Base-by-base conservation (phyloP, 352 stramenopile species). In the Globisporangium heterothallicum region DNA sequence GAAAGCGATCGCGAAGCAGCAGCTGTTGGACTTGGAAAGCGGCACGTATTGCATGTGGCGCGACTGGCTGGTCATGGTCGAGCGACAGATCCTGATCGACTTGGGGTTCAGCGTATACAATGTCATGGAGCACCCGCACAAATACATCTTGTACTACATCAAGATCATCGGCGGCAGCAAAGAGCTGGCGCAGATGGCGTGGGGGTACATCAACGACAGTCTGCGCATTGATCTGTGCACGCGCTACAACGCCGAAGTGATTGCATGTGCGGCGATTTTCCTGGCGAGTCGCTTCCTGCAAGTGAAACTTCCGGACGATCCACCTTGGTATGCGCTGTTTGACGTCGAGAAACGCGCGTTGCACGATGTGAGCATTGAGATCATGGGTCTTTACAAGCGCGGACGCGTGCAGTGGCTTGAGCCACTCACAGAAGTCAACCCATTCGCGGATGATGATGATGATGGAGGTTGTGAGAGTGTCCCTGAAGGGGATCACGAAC, bases 111-210 rank as follows among this genome's bases (percentile, higher is more conserved):
- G 83, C 41, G 68, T 97, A 49, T 96, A 97, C 68, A 92, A 79
- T 47, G 85, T 96, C 59, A 91, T 86, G 55, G 86, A 97, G 58
- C 90, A 97, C 57, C 86, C 88, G 42, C 90, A 97, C 77, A 96
- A 96, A 73, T 97, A 92, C 59, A 89, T 97, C 49, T 55, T 97
- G 42, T 97, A 97, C 67, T 97, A 97, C 58, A 65, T 97, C 56
- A 95, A 95, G 52, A 70, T 95, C 40, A 65, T 96, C 47, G 76
- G 89, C 42, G 75, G 72, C 49, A 80, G 64, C 59, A 66, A 82
- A 21, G 61, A 67, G 32, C 65, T 95, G 38, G 86, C 86, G 8
- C 87, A 96, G 53, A 59, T 72, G 16, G 86, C 88, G 5, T 97
- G 88, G 87, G 82, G 71, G 14, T 97, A 95, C 63, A 69, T 97